These are phyloP conservation scores for Exophiala sp. DNA, from an alignment of 2,329 filamentous ascomycete genomes.

Conservation along the genomic window DNA sequence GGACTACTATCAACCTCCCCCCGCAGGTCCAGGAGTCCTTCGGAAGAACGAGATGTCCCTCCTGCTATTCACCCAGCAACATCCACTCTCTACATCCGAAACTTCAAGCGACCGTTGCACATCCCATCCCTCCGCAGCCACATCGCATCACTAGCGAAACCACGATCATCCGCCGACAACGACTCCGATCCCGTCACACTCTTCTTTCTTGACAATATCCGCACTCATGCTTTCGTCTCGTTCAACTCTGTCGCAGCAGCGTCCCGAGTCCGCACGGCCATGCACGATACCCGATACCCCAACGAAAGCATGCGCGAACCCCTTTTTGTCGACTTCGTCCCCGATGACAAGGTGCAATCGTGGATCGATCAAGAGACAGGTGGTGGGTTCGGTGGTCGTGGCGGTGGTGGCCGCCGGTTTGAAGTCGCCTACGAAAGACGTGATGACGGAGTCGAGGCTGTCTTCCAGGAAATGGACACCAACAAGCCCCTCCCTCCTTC, in stretches of 20 bases:
- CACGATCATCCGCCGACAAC: constrained; percentile 46
- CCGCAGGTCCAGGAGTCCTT: constrained; percentile 27
- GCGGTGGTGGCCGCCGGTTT: constrained; percentile 51
- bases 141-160: constrained; percentile 61
- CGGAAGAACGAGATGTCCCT: constrained; percentile 38
- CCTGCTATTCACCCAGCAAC: constrained; percentile 68
- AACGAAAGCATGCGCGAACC: constrained; percentile 77
- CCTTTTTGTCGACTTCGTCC: constrained; percentile 85
- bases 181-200: constrained; percentile 54
- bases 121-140: constrained; percentile 61
- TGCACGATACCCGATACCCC: constrained; percentile 80
- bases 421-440: constrained; percentile 65
- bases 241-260: constrained; percentile 67
- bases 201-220: constrained; percentile 77
- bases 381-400: constrained; percentile 32
- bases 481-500: constrained; percentile 9
- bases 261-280: constrained; percentile 63
- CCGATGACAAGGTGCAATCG: constrained; percentile 61
- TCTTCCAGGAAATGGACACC: constrained; percentile 47
- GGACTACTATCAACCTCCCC: constrained; percentile 10
- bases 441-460: constrained; percentile 52
- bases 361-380: constrained; percentile 69
- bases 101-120: constrained; percentile 82
- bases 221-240: constrained; percentile 77
- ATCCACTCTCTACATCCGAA: constrained; percentile 75